Conservation (phyloP, 805 yeast genomes). For the Candida odintsovae region DNA sequence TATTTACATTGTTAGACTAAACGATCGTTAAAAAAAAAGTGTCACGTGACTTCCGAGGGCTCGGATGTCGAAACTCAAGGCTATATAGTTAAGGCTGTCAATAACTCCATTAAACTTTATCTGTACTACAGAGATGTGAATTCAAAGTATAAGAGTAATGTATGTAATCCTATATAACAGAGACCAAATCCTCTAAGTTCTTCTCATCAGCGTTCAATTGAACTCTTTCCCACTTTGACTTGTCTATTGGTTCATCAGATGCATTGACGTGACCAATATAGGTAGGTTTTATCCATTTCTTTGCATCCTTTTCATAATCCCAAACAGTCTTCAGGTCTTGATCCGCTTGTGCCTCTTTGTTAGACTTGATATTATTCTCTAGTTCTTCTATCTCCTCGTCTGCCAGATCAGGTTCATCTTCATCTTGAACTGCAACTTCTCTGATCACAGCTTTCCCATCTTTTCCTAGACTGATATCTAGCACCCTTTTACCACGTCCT, state of each 20-base stretch:
- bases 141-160: no score
- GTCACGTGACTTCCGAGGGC: neutral
- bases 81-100: no score
- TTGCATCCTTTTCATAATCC: conserved; percentile 53
- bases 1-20: neutral
- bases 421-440: conserved; percentile 19
- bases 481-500: conserved; percentile 70
- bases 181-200: neutral
- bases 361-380: conserved; percentile 23
- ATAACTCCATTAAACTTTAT: no score
- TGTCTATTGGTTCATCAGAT: neutral
- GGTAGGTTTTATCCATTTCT: conserved; percentile 50
- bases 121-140: no score
- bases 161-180: neutral
- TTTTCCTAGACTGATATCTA: conserved; percentile 67
- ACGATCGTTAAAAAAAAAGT: neutral
- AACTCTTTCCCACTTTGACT: neutral
- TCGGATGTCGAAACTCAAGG: no score
- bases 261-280: conserved; percentile 25
- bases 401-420: conserved; percentile 32
- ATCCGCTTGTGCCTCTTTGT: conserved; percentile 30
- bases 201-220: neutral
- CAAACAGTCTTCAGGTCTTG: conserved; percentile 38
- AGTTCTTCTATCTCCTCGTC: conserved; percentile 28
- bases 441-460: conserved; percentile 72